phyloP scores from a whole-genome alignment of 345 rosid species.

The Conringia planisiliqua region DNA sequence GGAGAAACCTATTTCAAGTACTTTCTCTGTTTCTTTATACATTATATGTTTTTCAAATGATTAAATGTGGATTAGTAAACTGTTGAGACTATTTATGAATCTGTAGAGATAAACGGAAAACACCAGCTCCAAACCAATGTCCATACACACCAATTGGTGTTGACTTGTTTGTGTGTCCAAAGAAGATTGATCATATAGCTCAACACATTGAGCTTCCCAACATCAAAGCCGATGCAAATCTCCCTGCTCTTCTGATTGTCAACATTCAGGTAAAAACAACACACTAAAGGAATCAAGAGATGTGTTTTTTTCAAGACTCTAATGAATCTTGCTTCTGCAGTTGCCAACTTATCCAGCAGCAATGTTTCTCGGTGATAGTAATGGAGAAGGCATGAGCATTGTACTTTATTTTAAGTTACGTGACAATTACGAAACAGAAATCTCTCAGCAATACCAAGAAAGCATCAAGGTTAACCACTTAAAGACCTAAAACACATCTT shows the following conservation, averaged over 20 bases:
- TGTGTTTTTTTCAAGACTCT: background rate
- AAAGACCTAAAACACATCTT: background rate
- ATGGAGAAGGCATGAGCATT: slow-evolving; percentile 96
- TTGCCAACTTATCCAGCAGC: slow-evolving; percentile 91
- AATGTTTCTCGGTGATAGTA: slow-evolving; percentile 77
- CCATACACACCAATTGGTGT: slow-evolving; percentile 80
- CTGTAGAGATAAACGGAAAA: slow-evolving; percentile 78
- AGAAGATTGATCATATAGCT: slow-evolving; percentile 84
- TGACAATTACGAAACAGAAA: slow-evolving; percentile 58
- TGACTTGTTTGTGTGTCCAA: slow-evolving; percentile 69
- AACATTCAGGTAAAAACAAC: slow-evolving; percentile 70
- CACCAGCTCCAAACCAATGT: slow-evolving; percentile 54
- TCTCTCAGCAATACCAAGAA: slow-evolving; percentile 66
- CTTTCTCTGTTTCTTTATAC: background rate
- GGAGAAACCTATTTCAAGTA: slow-evolving; percentile 67
- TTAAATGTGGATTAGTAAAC: background rate
- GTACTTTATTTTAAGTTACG: slow-evolving; percentile 71
- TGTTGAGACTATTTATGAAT: background rate
- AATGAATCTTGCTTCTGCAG: slow-evolving; percentile 45
- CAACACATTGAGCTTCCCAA: slow-evolving; percentile 87
- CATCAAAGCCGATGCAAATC: slow-evolving; percentile 52
- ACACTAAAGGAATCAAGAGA: background rate
- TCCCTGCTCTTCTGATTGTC: slow-evolving; percentile 79
- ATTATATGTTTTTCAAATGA: background rate
- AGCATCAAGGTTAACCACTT: slow-evolving; percentile 53